Base-by-base conservation (phyloP, 352 stramenopile genomes). In the Phytophthora palmivora region DNA sequence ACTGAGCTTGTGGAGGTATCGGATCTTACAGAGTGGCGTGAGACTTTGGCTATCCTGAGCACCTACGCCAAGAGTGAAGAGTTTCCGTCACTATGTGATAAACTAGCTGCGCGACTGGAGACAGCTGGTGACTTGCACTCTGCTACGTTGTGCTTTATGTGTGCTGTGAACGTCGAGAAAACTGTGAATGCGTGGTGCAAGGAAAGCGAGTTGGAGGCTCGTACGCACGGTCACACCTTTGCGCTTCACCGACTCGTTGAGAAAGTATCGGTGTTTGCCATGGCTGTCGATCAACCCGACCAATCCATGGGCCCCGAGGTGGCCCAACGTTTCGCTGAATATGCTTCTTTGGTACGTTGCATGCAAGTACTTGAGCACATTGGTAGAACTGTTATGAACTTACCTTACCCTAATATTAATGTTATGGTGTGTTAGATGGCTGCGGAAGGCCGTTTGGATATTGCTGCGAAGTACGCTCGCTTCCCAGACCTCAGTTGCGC, bases 41-140 rank as follows among this genome's bases (percentile, higher is more conserved):
- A 99, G 68, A 99, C 97, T 15, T 70, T 99, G 21, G 97, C 97
- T 4, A 98, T 99, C 53, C 68, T 99, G 41, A 98, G 89, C 21
- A 99, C 97, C 2, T 99, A 99, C 75, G 96, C 89, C 18, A 97
- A 98, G 72, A 97, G 89, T 42, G 95, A 99, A 43, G 94, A 99
- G 76, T 99, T 99, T 63, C 91, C 95, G 32, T 78, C 65, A 26
- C 84, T 99, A 22, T 99, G 97, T 63, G 92, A 98, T 59, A 88
- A 91, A 26, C 77, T 99, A 14, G 97, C 95, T 16, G 84, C 88
- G 30, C 78, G 92, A 36, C 82, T 99, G 8, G 95, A 99, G 74
- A 72, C 48, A 0, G 86, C 95, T 51, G 86, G 95, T 2, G 96
- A 99, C 65, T 38, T 87, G 33, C 76, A 89, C 58, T 97, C 87